Conservation (phyloP, 441 rosid species). For the Croton laevigatus region DNA sequence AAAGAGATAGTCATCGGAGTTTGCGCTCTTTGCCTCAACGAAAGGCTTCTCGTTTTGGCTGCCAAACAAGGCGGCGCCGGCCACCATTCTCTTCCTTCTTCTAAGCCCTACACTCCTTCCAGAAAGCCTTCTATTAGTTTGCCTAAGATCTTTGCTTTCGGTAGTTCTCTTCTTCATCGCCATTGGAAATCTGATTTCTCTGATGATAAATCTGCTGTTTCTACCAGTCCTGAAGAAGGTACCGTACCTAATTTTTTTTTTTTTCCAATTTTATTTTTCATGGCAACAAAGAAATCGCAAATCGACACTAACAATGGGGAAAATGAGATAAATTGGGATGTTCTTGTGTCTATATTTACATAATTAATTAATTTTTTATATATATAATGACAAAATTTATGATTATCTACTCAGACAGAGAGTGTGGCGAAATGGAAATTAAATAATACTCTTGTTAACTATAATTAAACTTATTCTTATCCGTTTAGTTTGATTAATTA, state of each 20-base stretch:
- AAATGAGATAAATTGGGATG: slow-evolving; percentile 1
- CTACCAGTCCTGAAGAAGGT: slow-evolving; percentile 87
- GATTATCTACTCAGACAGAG: not conserved
- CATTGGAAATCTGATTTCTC: slow-evolving; percentile 47
- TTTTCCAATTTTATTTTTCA: not conserved
- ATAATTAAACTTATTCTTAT: not conserved
- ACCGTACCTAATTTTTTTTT: not conserved
- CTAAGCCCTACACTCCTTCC: slow-evolving; percentile 21
- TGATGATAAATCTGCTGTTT: slow-evolving; percentile 38
- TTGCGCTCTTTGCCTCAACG: slow-evolving; percentile 72
- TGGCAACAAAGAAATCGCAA: not conserved
- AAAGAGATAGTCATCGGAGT: slow-evolving; percentile 59
- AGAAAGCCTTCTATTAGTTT: slow-evolving; percentile 42
- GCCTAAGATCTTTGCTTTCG: slow-evolving; percentile 71
- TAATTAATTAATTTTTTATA: not conserved
- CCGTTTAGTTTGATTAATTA: not conserved
- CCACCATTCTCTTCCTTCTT: slow-evolving; percentile 17
- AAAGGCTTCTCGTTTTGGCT: slow-evolving; percentile 76
- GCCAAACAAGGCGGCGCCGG: slow-evolving; percentile 43
- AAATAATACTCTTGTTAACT: not conserved
- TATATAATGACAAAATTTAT: not conserved
- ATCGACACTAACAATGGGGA: too few species aligned
- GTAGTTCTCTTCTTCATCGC: slow-evolving; percentile 56
- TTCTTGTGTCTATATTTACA: not conserved
- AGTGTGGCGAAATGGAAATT: not conserved